A percentile compares a stretch with the other conserved stretches of the same genome.
Evolutionary conservation across 2,329 filamentous ascomycete genomes (phyloP).

Genomic region (Penicillium sp.): DNA sequence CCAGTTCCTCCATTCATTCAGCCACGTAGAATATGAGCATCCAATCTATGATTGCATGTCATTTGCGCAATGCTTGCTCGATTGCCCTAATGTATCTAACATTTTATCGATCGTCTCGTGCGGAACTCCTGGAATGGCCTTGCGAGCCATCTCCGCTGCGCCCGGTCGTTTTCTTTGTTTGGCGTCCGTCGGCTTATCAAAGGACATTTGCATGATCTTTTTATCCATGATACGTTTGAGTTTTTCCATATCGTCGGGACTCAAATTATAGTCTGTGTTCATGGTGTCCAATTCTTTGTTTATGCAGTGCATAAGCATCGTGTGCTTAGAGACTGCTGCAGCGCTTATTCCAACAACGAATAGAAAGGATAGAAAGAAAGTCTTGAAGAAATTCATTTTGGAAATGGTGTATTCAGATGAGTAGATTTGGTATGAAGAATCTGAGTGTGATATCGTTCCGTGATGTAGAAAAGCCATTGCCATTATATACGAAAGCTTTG

Average conservation of each 20-base stretch:
- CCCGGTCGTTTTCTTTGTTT: neutral
- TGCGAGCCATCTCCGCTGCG: neutral
- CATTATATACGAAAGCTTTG: neutral
- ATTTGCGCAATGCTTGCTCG: neutral
- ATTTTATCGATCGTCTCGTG: neutral
- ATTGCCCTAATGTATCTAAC: neutral
- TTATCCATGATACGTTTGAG: neutral
- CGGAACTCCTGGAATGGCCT: neutral
- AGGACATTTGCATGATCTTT: constrained; percentile 3
- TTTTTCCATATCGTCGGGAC: neutral
- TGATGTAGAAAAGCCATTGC: neutral
- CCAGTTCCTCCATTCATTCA: neutral
- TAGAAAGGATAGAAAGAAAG: neutral
- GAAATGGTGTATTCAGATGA: neutral
- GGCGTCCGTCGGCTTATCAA: neutral
- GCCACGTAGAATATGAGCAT: neutral
- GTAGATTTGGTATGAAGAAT: no score
- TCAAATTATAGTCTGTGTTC: neutral
- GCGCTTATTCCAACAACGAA: neutral
- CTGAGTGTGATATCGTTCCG: no score
- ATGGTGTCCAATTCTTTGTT: neutral
- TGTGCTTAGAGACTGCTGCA: neutral
- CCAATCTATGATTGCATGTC: neutral
- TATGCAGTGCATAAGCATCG: neutral
- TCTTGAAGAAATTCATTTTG: neutral